A percentile compares a stretch with the other conserved stretches of the same genome.
These are phyloP conservation scores for Neurospora discreta DNA, from an alignment of 495 filamentous ascomycete species.

Conservation along the genomic window DNA sequence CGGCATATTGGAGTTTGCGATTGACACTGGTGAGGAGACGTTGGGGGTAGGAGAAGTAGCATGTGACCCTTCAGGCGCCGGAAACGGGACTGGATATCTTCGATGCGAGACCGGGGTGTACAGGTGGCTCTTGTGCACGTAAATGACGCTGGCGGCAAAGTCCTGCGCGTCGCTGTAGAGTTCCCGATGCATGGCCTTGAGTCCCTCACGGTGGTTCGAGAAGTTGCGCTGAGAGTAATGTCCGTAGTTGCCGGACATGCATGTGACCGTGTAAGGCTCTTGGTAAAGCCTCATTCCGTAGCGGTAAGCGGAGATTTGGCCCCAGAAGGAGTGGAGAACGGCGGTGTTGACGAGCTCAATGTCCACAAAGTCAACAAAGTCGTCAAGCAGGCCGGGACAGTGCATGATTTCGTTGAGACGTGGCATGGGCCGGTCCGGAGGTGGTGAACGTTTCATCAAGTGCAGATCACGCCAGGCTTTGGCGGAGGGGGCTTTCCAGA, in stretches of 20 bases:
- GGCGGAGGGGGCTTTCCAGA: constrained; percentile 44
- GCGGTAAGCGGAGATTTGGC: constrained; percentile 43
- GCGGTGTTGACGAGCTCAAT: constrained; percentile 33
- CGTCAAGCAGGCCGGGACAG: constrained; percentile 16
- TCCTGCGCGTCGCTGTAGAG: constrained; percentile 9
- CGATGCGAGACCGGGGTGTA: neutral
- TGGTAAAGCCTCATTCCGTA: constrained; percentile 23
- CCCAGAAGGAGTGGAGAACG: constrained; percentile 40
- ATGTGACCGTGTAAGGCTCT: constrained; percentile 2
- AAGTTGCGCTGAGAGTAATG: neutral
- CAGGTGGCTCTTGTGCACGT: neutral
- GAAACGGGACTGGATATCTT: neutral
- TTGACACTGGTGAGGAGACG: neutral
- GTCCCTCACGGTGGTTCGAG: constrained; percentile 1
- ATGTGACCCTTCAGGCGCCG: constrained; percentile 14
- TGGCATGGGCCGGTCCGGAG: constrained; percentile 3
- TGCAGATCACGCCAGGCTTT: constrained; percentile 39
- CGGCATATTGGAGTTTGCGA: constrained; percentile 10
- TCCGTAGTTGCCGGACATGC: neutral
- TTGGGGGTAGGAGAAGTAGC: neutral
- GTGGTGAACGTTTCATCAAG: constrained; percentile 7
- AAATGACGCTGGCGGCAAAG: constrained; percentile 4
- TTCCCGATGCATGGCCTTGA: constrained; percentile 10
- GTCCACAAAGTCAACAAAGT: constrained; percentile 28
- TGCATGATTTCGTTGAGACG: constrained; percentile 9